phyloP scores from a whole-genome alignment of 1,284 basidiomycete species.

The Leccinum fuscescens region DNA sequence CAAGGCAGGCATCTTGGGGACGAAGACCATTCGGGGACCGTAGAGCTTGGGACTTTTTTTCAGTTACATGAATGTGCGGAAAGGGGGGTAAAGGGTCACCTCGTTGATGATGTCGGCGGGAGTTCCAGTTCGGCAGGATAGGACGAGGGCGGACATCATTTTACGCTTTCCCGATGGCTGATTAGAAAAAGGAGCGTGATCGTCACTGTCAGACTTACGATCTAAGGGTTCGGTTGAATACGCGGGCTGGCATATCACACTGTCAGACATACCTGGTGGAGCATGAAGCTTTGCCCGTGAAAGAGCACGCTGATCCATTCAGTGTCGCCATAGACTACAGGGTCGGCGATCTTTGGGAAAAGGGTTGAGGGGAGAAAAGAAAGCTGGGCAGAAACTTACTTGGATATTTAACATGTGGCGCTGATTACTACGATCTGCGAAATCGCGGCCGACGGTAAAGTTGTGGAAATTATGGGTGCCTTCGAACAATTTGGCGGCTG shows the following conservation, averaged over 20 bases:
- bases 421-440: constrained; percentile 77
- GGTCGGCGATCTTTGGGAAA: constrained; percentile 62
- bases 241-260: constrained; percentile 8
- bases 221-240: constrained; percentile 16
- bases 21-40: constrained; percentile 75
- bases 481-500: constrained; percentile 62
- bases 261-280: constrained; percentile 74
- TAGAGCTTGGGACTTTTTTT: constrained; percentile 48
- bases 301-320: constrained; percentile 96
- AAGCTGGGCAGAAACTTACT: constrained; percentile 41
- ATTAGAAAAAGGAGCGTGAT: constrained; percentile 5
- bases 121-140: constrained; percentile 74
- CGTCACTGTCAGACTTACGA: constrained; percentile 17
- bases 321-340: constrained; percentile 82
- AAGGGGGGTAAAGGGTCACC: constrained; percentile 36
- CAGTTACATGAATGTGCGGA: not conserved
- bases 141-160: constrained; percentile 90
- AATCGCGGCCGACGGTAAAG: constrained; percentile 89
- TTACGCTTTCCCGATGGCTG: constrained; percentile 66
- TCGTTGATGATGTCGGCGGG: constrained; percentile 73
- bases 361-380: not conserved
- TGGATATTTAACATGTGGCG: constrained; percentile 85
- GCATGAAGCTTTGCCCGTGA: constrained; percentile 98
- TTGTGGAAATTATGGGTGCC: constrained; percentile 97
- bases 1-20: constrained; percentile 96